Base-by-base conservation (phyloP, 495 filamentous ascomycete genomes). In the Friedmanniomyces endolithicus region DNA sequence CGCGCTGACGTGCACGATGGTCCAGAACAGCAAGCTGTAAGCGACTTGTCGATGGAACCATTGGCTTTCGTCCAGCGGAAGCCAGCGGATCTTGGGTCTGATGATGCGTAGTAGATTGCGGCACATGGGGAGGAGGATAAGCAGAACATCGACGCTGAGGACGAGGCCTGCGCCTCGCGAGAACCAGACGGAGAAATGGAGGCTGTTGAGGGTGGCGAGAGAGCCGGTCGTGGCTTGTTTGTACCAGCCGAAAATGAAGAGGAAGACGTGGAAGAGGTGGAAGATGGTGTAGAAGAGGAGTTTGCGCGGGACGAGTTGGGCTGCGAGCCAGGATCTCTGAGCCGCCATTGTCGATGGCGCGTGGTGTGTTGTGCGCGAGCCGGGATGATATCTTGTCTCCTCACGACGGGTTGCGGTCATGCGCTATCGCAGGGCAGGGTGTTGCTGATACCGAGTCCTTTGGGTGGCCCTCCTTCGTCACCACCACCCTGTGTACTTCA, bases 21-120 rank as follows among this genome's bases (percentile, higher is more conserved):
- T 84, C 62, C 87, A 99, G 16, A 95, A 64, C 2, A 97, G 75
- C 70, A 96, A 71, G 3, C 86, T 71, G 66, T 97, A 99, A 1
- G 94, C 90, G 17, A 94, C 81, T 68, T 99, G 92, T 34, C 94
- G 79, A 74, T 99, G 92, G 65, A 97, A 94, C 88, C 88, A 99
- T 62, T 88, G 80, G 24, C 85, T 88, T 70, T 99, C 92, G 64
- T 99, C 92, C 11, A 99, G 76, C 8, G 94, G 90, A 14, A 97
- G 66, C 74, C 84, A 95, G 66, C 79, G 75, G 58, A 96, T 72
- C 76, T 92, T 94, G 16, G 92, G 92, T 60, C 92, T 80, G 50
- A 97, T 67, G 63, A 78, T 83, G 65, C 85, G 77, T 47, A 99
- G 74, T 22, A 96, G 68, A 61, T 88, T 99, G 58, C 92, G 76